These are phyloP conservation scores for Talaromyces liani DNA, from an alignment of 495 filamentous ascomycete genomes.

Conservation along the genomic window DNA sequence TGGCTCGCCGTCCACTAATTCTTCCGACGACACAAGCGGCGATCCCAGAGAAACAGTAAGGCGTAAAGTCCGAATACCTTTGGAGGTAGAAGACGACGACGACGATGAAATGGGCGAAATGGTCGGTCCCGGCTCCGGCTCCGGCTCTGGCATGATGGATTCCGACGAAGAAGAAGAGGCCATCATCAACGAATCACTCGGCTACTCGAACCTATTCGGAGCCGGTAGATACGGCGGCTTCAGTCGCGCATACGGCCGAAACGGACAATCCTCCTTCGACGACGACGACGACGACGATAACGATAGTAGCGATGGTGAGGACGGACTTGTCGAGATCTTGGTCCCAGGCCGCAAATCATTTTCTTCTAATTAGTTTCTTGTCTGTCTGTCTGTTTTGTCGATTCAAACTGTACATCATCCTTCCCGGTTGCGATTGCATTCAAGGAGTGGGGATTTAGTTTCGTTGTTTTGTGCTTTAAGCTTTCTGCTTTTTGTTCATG, in stretches of 20 bases:
- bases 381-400: background rate
- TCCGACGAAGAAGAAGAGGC: slow-evolving; percentile 43
- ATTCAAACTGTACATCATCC: slow-evolving; percentile 10
- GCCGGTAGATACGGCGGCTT: slow-evolving; percentile 29
- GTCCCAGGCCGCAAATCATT: slow-evolving; percentile 35
- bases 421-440: slow-evolving; percentile 9
- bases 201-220: slow-evolving; percentile 32
- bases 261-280: slow-evolving; percentile 29
- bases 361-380: slow-evolving; percentile 10
- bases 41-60: slow-evolving; percentile 24
- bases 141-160: slow-evolving; percentile 25
- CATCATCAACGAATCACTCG: slow-evolving; percentile 40
- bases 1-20: slow-evolving; percentile 33
- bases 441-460: background rate
- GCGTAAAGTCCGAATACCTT: slow-evolving; percentile 33
- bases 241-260: slow-evolving; percentile 19
- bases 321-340: slow-evolving; percentile 41
- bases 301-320: slow-evolving; percentile 41
- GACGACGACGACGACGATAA: slow-evolving; percentile 32
- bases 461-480: slow-evolving; percentile 6
- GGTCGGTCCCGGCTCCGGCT: slow-evolving; percentile 25
- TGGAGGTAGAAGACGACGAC: slow-evolving; percentile 40
- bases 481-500: background rate
- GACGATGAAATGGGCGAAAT: slow-evolving; percentile 46
- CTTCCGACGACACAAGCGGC: slow-evolving; percentile 34